Evolutionary conservation across 2,329 filamentous ascomycete species (phyloP), one percentile per base, ranked within the genome.

Genomic region (Clonostachys sp.): DNA sequence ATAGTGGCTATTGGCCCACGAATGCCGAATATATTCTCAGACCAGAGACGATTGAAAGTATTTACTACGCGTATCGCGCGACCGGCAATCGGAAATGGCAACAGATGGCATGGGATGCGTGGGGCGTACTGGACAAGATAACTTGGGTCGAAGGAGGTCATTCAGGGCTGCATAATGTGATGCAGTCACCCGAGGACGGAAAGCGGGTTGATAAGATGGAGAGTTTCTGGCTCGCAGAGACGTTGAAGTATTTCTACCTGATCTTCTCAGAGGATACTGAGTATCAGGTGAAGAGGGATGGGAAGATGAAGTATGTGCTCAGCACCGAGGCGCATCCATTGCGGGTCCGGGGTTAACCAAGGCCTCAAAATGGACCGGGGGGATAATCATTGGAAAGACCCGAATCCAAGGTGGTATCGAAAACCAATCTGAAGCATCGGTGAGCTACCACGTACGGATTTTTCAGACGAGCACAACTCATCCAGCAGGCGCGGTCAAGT

Each of bases 11-110:
- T 20, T 45, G 42, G 46, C 20, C 34, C 34, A 48, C 42, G 8
- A 41, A 42, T 51, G 65, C 70, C 34, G 73, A 74, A 48, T 88
- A 87, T 57, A 77, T 86, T 16, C 71, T 88, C 35, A 77, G 84
- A 49, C 84, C 86, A n/a, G 87, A 91, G 65, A 86, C 87, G 6
- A 87, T 91, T 48, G 87, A 91, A 67, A 87, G 84, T 17, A 81
- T 91, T n/a, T 91, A 87, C 65, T 80, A 87, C 61, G 81, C 90
- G 75, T 86, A 84, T 62, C 79, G 87, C 47, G 72, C 88, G 45
- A 90, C 86, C 0, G 86, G 86, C 30, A 78, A 87, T 53, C 52
- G 70, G 2, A 68, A 73, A 45, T 87, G 81, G 73, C 79, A 80
- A 55, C 77, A 85, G 44, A 81, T 80, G 53, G 87, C 84, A 2